Evolutionary conservation across 73 alveolate species (phyloP).

Genomic region (Paraurostyla sp.): DNA sequence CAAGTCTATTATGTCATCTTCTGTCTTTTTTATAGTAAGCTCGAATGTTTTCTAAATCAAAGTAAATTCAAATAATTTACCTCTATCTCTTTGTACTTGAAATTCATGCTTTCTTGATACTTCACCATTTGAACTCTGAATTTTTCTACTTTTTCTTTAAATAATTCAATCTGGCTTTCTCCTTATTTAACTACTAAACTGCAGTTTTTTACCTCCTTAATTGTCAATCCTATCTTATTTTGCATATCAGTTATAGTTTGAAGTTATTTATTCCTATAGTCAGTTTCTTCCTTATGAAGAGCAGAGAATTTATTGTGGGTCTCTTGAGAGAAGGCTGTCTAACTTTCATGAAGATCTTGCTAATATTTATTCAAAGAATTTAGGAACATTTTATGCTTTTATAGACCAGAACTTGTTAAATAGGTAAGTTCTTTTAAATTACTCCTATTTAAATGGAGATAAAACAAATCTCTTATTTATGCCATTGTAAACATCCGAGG

Average conservation of each 20-base stretch:
- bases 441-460: slow-evolving; percentile 35
- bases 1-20: slow-evolving; percentile 15
- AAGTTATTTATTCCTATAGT: background rate
- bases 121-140: slow-evolving; percentile 12
- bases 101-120: slow-evolving; percentile 14
- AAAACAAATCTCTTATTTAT: slow-evolving; percentile 1
- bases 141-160: slow-evolving; percentile 24
- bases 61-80: background rate
- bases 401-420: background rate
- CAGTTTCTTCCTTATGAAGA: slow-evolving; percentile 18
- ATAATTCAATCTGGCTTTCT: slow-evolving; percentile 12
- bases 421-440: background rate
- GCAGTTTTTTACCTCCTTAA: slow-evolving; percentile 31
- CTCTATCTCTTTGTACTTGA: slow-evolving; percentile 22
- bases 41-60: slow-evolving; percentile 7
- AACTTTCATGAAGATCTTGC: no score
- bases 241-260: background rate
- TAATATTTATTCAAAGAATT: background rate
- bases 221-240: slow-evolving; percentile 1
- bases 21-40: background rate
- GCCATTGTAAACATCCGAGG: slow-evolving; percentile 33
- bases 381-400: background rate
- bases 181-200: slow-evolving; percentile 26
- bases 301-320: no score
- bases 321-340: no score